Evolutionary conservation across 2,329 filamentous ascomycete genomes (phyloP).

Genomic region (Verticillium nubilum): DNA sequence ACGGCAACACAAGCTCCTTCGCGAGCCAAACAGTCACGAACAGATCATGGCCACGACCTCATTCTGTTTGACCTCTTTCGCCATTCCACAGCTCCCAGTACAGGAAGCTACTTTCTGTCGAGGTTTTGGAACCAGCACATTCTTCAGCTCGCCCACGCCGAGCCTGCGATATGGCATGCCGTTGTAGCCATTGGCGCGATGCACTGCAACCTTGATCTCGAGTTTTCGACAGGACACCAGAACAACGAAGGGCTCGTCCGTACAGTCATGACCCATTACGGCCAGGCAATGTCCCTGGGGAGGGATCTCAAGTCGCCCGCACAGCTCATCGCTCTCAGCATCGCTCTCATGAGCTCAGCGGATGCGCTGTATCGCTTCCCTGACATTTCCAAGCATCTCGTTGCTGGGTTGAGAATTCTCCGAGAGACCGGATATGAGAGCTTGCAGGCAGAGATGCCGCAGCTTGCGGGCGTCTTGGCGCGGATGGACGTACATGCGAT

Average conservation of each 20-base stretch:
- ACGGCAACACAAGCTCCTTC: neutral
- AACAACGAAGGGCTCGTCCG: neutral
- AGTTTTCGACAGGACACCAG: neutral
- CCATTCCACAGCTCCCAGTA: constrained; percentile 20
- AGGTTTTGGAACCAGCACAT: constrained; percentile 25
- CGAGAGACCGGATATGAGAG: constrained; percentile 3
- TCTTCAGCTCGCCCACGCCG: constrained; percentile 25
- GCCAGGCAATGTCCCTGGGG: constrained; percentile 19
- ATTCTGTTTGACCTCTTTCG: constrained; percentile 29
- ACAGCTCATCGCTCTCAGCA: constrained; percentile 22
- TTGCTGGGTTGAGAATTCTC: constrained; percentile 21
- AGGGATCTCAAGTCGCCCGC: constrained; percentile 18
- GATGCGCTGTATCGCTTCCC: constrained; percentile 24
- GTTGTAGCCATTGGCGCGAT: constrained; percentile 27
- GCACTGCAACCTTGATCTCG: constrained; percentile 18
- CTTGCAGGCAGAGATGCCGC: neutral
- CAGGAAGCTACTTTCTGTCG: constrained; percentile 20
- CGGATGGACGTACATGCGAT: constrained; percentile 27
- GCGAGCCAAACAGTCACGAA: neutral
- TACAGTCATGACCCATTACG: constrained; percentile 21
- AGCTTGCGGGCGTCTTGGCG: constrained; percentile 15
- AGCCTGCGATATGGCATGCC: constrained; percentile 29
- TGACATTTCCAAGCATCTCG: constrained; percentile 24
- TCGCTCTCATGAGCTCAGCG: constrained; percentile 24
- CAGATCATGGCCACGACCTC: constrained; percentile 6